Conservation (phyloP, 305 asterid species). For the Fraxinus latifolia region DNA sequence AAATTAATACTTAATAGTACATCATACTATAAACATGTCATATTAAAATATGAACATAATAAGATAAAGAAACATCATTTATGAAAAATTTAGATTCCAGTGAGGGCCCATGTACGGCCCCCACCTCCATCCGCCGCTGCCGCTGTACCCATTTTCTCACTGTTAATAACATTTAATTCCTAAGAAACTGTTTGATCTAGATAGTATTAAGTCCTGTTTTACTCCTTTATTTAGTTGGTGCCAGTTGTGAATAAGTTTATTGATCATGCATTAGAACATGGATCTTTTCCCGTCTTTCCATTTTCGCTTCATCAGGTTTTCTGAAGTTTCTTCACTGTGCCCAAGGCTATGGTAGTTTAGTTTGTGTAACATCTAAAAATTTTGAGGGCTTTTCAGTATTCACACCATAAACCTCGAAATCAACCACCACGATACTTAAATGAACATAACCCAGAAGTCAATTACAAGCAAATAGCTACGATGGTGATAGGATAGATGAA, state of each 20-base stretch:
- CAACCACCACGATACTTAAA: not conserved
- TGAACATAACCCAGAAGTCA: not conserved
- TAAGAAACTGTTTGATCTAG: conserved; percentile 9
- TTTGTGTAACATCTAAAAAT: not conserved
- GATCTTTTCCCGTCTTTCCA: conserved; percentile 4
- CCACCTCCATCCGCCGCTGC: not conserved
- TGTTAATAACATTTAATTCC: conserved; percentile 4
- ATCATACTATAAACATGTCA: not conserved
- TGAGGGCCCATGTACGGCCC: not conserved
- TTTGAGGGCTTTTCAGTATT: not conserved
- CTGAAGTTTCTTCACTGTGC: not conserved
- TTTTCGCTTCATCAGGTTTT: conserved; percentile 7
- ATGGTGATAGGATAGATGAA: not conserved
- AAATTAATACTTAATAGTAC: not conserved
- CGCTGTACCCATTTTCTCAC: not conserved
- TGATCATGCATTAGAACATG: conserved; percentile 9
- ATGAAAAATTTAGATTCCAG: not conserved
- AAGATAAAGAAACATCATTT: not conserved
- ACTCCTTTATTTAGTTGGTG: not conserved
- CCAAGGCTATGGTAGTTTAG: conserved; percentile 6
- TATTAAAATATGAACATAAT: not conserved
- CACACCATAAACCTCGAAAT: not conserved
- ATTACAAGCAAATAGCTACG: not conserved
- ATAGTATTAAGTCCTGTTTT: not conserved
- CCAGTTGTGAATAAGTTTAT: conserved; percentile 18